Evolutionary conservation across 2,329 filamentous ascomycete species (phyloP).

Genomic region (Coniochaeta hoffmannii): DNA sequence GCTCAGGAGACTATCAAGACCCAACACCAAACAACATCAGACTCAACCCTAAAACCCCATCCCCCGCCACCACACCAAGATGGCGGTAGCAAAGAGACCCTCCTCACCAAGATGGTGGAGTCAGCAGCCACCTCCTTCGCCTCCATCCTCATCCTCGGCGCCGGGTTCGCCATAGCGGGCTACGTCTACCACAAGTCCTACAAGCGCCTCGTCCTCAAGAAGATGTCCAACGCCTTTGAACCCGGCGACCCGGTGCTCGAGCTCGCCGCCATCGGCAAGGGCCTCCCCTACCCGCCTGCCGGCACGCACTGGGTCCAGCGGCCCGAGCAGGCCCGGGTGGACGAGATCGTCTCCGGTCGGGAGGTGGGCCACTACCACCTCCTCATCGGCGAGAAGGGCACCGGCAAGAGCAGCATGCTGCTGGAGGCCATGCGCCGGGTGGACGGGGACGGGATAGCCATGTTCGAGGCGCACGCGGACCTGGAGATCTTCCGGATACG

Average conservation of each 20-base stretch:
- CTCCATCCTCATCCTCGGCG: constrained; percentile 64
- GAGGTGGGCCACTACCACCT: constrained; percentile 81
- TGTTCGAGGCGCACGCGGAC: constrained; percentile 95
- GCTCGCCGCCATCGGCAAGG: constrained; percentile 60
- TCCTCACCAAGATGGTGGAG: constrained; percentile 60
- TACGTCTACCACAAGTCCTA: constrained; percentile 78
- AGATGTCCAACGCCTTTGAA: constrained; percentile 87
- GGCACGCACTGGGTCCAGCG: constrained; percentile 73
- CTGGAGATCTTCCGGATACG: constrained; percentile 91
- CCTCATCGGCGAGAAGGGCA: constrained; percentile 90
- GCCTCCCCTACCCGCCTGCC: constrained; percentile 33
- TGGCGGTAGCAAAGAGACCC: constrained; percentile 18
- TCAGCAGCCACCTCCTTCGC: constrained; percentile 68
- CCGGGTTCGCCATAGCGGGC: constrained; percentile 57
- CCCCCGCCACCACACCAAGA: constrained; percentile 11
- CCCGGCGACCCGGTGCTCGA: constrained; percentile 87
- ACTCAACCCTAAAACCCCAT: neutral
- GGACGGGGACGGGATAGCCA: constrained; percentile 79
- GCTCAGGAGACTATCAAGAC: neutral
- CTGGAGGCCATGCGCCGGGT: constrained; percentile 91
- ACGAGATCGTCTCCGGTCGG: constrained; percentile 72
- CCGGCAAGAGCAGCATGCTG: constrained; percentile 94
- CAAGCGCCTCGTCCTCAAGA: constrained; percentile 82
- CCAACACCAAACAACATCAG: neutral
- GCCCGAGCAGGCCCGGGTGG: constrained; percentile 73